phyloP scores from a whole-genome alignment of 2,329 filamentous ascomycete genomes.

The Xylariomycetidae sp. region DNA sequence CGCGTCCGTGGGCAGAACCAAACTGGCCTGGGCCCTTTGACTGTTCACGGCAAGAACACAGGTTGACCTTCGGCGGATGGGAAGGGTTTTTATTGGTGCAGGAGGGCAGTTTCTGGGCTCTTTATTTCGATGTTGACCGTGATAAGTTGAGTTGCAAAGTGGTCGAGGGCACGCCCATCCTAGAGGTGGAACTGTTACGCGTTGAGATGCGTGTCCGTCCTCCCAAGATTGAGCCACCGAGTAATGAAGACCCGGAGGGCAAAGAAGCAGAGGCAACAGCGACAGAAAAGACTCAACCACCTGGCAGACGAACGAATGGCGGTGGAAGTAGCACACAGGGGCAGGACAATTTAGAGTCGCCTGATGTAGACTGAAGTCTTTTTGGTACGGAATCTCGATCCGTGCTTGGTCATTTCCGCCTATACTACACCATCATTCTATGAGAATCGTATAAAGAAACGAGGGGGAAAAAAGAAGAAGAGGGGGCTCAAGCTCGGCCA shows the following conservation, averaged over 20 bases:
- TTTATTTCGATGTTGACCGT: constrained; percentile 42
- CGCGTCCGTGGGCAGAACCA: constrained; percentile 33
- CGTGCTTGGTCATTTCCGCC: too few species aligned
- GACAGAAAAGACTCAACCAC: too few species aligned
- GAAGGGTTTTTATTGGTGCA: constrained; percentile 43
- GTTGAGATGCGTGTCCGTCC: constrained; percentile 36
- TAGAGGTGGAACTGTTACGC: constrained; percentile 48
- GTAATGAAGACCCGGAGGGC: constrained; percentile 4
- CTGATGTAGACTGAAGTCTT: too few species aligned
- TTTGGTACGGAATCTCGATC: too few species aligned
- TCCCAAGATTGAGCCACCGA: constrained; percentile 7
- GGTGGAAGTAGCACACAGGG: too few species aligned
- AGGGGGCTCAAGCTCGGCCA: too few species aligned
- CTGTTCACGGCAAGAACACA: constrained; percentile 43
- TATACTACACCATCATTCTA: too few species aligned
- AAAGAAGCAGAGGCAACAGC: constrained; percentile 5
- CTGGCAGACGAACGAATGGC: too few species aligned
- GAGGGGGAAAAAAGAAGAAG: too few species aligned
- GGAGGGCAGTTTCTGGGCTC: constrained; percentile 37
- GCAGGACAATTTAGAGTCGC: too few species aligned
- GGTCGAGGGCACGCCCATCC: constrained; percentile 36
- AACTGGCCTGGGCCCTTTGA: constrained; percentile 42
- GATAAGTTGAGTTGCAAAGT: constrained; percentile 38
- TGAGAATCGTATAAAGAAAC: too few species aligned
- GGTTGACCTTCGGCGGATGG: constrained; percentile 42